Percentiles rank a stretch among this genome's conserved stretches.
Evolutionary conservation across 208 protist species (phyloP).

Genomic region (Blechomonas ayalai): DNA sequence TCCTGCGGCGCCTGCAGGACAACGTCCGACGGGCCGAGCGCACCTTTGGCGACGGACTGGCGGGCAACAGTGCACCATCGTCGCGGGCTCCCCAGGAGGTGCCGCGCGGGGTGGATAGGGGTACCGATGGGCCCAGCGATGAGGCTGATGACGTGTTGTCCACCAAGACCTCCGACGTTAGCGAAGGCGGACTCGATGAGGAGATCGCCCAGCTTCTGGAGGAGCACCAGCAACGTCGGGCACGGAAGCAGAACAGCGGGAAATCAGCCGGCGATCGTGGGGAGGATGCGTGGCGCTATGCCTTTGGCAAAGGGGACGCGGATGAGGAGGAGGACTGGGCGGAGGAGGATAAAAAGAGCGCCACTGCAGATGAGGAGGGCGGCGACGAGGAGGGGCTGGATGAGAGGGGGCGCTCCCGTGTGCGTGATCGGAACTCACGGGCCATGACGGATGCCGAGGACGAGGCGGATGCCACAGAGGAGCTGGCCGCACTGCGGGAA

Average conservation of each 20-base stretch:
- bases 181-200: constrained; percentile 80
- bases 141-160: constrained; percentile 12
- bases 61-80: not conserved
- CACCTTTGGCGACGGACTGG: constrained; percentile 19
- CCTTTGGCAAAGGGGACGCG: constrained; percentile 59
- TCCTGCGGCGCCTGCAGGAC: constrained; percentile 67
- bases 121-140: constrained; percentile 1
- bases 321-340: constrained; percentile 26
- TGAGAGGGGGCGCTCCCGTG: constrained; percentile 5
- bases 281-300: constrained; percentile 69
- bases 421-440: constrained; percentile 22
- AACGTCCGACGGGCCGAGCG: constrained; percentile 44
- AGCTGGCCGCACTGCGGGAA: constrained; percentile 70
- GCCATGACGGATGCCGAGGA: constrained; percentile 31
- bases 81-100: not conserved
- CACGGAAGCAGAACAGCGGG: constrained; percentile 6
- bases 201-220: constrained; percentile 59
- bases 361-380: constrained; percentile 24
- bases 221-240: constrained; percentile 13
- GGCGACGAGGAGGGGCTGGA: constrained; percentile 3
- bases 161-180: constrained; percentile 28
- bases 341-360: constrained; percentile 15
- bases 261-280: constrained; percentile 6
- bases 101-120: constrained; percentile 2
- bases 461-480: constrained; percentile 40